These are phyloP conservation scores for Candida jianshihensis DNA, from an alignment of 805 yeast genomes.

Conservation along the genomic window DNA sequence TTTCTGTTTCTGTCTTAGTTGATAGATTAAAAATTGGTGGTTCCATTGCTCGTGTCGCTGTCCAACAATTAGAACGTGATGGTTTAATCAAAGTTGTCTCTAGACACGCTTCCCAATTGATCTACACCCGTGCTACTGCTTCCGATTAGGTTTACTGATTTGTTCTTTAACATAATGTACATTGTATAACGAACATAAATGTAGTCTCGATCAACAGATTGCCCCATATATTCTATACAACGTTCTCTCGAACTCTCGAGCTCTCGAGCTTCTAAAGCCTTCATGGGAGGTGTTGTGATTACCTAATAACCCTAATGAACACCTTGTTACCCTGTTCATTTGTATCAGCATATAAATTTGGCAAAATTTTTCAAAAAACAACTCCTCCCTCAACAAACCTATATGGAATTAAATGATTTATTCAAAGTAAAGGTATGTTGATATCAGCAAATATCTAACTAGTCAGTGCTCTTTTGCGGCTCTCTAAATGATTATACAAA, in stretches of 20 bases:
- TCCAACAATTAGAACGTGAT: slow-evolving; percentile 88
- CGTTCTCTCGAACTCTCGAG: too few relatives aligned
- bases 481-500: slow-evolving; percentile 27
- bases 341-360: too few relatives aligned
- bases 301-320: too few relatives aligned
- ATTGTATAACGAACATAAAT: slow-evolving; percentile 18
- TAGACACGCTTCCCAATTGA: slow-evolving; percentile 93
- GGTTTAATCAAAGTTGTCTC: slow-evolving; percentile 93
- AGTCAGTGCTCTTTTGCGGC: neutral
- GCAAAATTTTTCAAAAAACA: too few relatives aligned
- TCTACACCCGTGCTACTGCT: slow-evolving; percentile 82
- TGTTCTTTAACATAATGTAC: slow-evolving; percentile 19
- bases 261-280: too few relatives aligned
- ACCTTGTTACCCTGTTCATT: too few relatives aligned
- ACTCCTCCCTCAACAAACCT: too few relatives aligned
- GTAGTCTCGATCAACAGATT: too few relatives aligned
- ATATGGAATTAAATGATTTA: too few relatives aligned
- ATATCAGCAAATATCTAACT: neutral
- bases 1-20: slow-evolving; percentile 95
- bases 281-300: too few relatives aligned
- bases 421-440: neutral
- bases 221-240: too few relatives aligned
- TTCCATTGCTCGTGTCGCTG: slow-evolving; percentile 97
- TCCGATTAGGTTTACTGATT: slow-evolving; percentile 40
- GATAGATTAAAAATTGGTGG: slow-evolving; percentile 99